Evolutionary conservation across 1,284 basidiomycete species (phyloP), one percentile per base, ranked within the genome.

Genomic region (Flammula alnicola): DNA sequence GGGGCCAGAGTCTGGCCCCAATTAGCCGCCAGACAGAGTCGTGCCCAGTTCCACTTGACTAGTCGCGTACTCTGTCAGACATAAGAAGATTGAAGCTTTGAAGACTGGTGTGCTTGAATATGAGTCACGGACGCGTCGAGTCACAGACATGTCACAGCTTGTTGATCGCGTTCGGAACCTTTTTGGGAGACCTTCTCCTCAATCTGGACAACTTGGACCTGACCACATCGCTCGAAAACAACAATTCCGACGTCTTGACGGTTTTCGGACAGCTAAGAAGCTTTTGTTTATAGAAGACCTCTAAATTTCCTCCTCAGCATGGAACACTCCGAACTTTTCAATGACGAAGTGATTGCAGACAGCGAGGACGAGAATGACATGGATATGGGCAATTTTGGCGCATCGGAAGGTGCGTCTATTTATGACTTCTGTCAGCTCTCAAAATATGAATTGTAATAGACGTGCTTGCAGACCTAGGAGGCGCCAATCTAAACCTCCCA

Each of bases 271-370:
- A n/a, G n/a, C n/a, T n/a, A n/a, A n/a, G n/a, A n/a, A n/a, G 30
- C 14, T 14, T 37, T 14, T 27, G 10, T 39, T 23, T 31, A 12
- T 41, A 26, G 12, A 8, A 41, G 33, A 22, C 23, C 12, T 17
- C 19, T 8, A 26, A 27, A 19, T 16, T 26, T 31, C 12, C 25
- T 40, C n/a, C 3, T 40, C 30, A 36, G 30, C 10, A 51, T 56
- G 39, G 51, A 49, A 2, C 39, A 29, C 16, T 25, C 51, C 3
- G 22, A 22, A 6, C 30, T 43, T 14, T 14, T 47, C 11, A 36
- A 41, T 26, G 53, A 63, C 44, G 64, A 63, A 39, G 60, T 64
- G 19, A 57, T 64, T 42, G 62, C 58, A 6, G 64, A 63, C 47
- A 66, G 64, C 50, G 64, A 63, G 33, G 61, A 58, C 16, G 63